phyloP scores from a whole-genome alignment of 2,329 filamentous ascomycete species.

The Phaeosphaeriaceae sp. region DNA sequence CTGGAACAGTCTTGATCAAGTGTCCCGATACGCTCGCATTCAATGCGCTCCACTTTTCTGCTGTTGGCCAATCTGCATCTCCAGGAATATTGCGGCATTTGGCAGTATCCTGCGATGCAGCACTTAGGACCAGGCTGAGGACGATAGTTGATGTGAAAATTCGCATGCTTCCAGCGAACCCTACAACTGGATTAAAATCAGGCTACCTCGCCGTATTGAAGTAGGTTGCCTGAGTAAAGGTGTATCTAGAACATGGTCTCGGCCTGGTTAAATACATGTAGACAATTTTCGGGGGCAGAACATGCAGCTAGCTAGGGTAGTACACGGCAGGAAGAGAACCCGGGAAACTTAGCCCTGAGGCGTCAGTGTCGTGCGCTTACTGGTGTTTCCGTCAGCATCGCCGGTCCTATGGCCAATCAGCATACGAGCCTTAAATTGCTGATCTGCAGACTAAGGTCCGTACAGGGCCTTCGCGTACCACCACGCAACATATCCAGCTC shows the following conservation, averaged over 20 bases:
- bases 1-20: not conserved
- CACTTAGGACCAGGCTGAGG: not conserved
- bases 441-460: too few species aligned
- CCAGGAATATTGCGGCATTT: not conserved
- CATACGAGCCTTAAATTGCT: not conserved
- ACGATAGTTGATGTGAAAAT: not conserved
- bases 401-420: not conserved
- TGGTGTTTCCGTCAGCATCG: not conserved
- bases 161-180: not conserved
- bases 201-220: not conserved
- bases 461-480: not conserved
- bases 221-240: not conserved
- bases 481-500: not conserved
- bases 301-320: not conserved
- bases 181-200: not conserved
- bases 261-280: not conserved
- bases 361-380: not conserved
- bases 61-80: not conserved
- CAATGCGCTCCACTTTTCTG: not conserved
- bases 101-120: not conserved
- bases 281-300: not conserved
- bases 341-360: not conserved
- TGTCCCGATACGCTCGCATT: slow-evolving; percentile 1
- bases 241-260: not conserved
- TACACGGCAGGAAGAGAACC: not conserved